phyloP scores from a whole-genome alignment of 1,139 yeast genomes.

The Debaryomycetaceae sp. region DNA sequence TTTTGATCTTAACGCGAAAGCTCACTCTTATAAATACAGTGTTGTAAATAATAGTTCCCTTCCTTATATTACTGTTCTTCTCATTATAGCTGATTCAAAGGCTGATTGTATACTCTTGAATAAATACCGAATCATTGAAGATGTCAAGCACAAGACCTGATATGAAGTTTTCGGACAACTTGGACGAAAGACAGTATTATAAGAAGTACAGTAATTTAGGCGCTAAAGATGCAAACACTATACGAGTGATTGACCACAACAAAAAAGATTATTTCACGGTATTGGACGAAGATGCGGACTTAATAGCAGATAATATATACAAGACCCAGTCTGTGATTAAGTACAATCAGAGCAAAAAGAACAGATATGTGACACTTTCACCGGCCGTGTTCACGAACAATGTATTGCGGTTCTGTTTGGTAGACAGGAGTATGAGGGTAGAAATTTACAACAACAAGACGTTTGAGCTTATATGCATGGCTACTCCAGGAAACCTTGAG shows the following conservation, averaged over 20 bases:
- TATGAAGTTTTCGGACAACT: slow-evolving; percentile 62
- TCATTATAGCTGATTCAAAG: too few relatives aligned
- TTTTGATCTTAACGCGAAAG: neutral
- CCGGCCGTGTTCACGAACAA: slow-evolving; percentile 63
- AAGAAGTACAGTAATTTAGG: slow-evolving; percentile 54
- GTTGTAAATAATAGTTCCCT: too few relatives aligned
- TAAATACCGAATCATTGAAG: too few relatives aligned
- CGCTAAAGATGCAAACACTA: slow-evolving; percentile 40
- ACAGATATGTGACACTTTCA: slow-evolving; percentile 73
- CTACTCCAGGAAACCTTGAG: slow-evolving; percentile 89
- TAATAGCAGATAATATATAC: slow-evolving; percentile 79
- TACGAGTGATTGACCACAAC: slow-evolving; percentile 66
- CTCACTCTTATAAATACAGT: too few relatives aligned
- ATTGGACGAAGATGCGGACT: slow-evolving; percentile 73
- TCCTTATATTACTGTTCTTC: too few relatives aligned
- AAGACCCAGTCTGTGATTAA: slow-evolving; percentile 81
- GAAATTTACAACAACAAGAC: slow-evolving; percentile 63
- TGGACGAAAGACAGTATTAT: slow-evolving; percentile 65
- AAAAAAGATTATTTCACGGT: slow-evolving; percentile 76
- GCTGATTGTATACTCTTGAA: too few relatives aligned
- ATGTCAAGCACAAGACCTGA: slow-evolving; percentile 71
- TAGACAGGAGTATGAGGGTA: slow-evolving; percentile 68
- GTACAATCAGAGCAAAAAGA: slow-evolving; percentile 40
- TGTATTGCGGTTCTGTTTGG: slow-evolving; percentile 62
- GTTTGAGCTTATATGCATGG: slow-evolving; percentile 61